Percentiles rank a stretch among this genome's conserved stretches.
Evolutionary conservation across 2,329 filamentous ascomycete species (phyloP).

Genomic region (Calonectria henricotiae): DNA sequence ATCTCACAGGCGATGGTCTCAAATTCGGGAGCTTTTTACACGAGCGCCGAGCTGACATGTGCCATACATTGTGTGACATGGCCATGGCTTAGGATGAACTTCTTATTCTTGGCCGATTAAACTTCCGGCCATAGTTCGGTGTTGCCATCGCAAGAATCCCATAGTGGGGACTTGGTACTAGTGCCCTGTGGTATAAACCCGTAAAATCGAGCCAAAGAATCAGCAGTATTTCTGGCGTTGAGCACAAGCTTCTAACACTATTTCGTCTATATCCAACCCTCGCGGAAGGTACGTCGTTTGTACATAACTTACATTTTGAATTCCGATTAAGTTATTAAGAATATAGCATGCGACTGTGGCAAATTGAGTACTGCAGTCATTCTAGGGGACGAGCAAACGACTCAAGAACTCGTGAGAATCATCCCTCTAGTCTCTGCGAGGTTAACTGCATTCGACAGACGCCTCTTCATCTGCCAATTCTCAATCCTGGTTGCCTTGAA

Average conservation of each 20-base stretch:
- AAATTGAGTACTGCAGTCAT: background rate
- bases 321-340: background rate
- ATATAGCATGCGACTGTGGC: background rate
- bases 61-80: too few relatives aligned
- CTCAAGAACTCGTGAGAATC: background rate
- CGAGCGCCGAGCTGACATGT: too few relatives aligned
- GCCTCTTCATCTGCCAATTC: background rate
- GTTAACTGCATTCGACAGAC: background rate
- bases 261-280: background rate
- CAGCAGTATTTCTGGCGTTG: too few relatives aligned
- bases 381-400: background rate
- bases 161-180: too few relatives aligned
- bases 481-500: background rate
- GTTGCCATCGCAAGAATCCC: too few relatives aligned
- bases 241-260: background rate
- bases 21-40: too few relatives aligned
- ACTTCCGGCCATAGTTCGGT: too few relatives aligned
- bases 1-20: too few relatives aligned
- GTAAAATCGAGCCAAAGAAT: background rate
- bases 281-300: background rate
- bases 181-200: too few relatives aligned
- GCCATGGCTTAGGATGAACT: too few relatives aligned
- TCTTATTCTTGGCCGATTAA: too few relatives aligned
- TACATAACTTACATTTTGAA: too few relatives aligned
- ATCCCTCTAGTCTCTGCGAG: background rate